phyloP scores from a whole-genome alignment of 2,329 filamentous ascomycete species.

The Sphaerulina musiva region DNA sequence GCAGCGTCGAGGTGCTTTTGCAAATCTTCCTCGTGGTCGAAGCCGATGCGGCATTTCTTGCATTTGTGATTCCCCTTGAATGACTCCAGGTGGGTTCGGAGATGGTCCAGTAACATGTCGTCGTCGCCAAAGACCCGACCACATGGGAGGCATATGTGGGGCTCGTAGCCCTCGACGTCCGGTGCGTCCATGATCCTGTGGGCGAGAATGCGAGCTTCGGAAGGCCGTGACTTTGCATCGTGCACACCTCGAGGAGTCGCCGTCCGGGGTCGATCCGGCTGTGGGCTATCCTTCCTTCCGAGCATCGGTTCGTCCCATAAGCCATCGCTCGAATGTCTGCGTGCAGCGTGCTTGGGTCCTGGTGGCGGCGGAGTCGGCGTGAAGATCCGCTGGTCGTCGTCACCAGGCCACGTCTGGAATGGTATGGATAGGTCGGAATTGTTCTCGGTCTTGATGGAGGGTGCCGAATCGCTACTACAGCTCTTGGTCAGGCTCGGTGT shows the following conservation, averaged over 20 bases:
- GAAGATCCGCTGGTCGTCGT: constrained; percentile 6
- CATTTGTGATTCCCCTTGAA: constrained; percentile 23
- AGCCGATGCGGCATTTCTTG: constrained; percentile 24
- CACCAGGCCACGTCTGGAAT: constrained; percentile 2
- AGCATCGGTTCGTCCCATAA: neutral
- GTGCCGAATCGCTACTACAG: constrained; percentile 3
- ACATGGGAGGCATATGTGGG: constrained; percentile 23
- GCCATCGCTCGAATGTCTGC: constrained; percentile 12
- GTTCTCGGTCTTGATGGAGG: constrained; percentile 6
- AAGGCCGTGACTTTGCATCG: neutral
- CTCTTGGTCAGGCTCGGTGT: constrained; percentile 5
- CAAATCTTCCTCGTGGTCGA: constrained; percentile 25
- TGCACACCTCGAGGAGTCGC: neutral
- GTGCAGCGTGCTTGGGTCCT: neutral
- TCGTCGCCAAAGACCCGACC: constrained; percentile 22
- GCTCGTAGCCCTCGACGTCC: constrained; percentile 16
- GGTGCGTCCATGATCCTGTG: constrained; percentile 3
- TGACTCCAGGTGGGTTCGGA: constrained; percentile 21
- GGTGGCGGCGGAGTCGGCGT: constrained; percentile 2
- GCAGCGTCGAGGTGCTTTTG: constrained; percentile 19
- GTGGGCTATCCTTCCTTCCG: neutral
- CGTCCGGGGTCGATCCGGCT: constrained; percentile 1
- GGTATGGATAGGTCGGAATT: constrained; percentile 1
- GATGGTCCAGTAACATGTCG: constrained; percentile 20
- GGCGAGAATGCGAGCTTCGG: constrained; percentile 3